Conservation (phyloP, 2,329 filamentous ascomycete genomes). For the Pseudocercospora fijiensis region DNA sequence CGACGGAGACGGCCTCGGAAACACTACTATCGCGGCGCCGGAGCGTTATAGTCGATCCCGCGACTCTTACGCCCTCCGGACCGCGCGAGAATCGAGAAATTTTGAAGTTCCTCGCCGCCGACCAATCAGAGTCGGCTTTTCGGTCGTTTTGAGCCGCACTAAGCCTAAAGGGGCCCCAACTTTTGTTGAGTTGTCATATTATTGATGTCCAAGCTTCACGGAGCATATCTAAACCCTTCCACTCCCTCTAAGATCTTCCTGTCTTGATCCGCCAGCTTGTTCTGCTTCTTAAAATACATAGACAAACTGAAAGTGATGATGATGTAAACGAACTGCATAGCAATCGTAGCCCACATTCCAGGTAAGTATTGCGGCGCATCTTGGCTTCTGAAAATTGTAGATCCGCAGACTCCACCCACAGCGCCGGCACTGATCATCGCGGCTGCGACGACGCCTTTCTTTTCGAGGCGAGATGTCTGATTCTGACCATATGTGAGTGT, state of each 20-base stretch:
- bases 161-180: too few relatives aligned
- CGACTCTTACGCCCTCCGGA: too few relatives aligned
- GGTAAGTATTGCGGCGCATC: constrained; percentile 25
- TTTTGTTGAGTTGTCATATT: too few relatives aligned
- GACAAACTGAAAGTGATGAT: constrained; percentile 19
- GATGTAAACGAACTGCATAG: constrained; percentile 22
- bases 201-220: constrained; percentile 8
- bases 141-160: too few relatives aligned
- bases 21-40: too few relatives aligned
- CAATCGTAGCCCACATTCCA: constrained; percentile 26
- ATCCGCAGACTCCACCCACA: constrained; percentile 19
- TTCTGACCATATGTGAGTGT: constrained; percentile 62
- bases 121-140: too few relatives aligned
- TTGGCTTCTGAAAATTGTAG: constrained; percentile 21
- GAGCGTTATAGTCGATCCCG: too few relatives aligned
- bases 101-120: too few relatives aligned
- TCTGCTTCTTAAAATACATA: constrained; percentile 23
- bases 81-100: too few relatives aligned
- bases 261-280: constrained; percentile 21
- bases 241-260: constrained; percentile 21
- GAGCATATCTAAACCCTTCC: constrained; percentile 23
- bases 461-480: constrained; percentile 36
- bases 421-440: constrained; percentile 43
- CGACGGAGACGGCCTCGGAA: too few relatives aligned
- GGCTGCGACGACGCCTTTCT: constrained; percentile 36